These are phyloP conservation scores for Sporothrix luriei DNA, from an alignment of 2,329 filamentous ascomycete genomes.

Conservation along the genomic window DNA sequence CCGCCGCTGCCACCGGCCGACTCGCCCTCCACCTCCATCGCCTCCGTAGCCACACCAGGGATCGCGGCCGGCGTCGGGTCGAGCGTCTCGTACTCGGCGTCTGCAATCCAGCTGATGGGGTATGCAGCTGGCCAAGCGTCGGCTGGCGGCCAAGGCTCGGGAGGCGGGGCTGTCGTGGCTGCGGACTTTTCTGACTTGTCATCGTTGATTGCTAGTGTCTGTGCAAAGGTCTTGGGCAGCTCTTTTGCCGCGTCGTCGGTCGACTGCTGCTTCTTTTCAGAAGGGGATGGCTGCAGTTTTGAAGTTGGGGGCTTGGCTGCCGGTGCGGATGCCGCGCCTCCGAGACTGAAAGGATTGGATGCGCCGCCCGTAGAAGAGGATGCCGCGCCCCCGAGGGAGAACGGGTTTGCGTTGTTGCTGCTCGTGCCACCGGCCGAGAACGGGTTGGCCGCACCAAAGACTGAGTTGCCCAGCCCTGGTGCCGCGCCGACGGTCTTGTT, in stretches of 20 bases:
- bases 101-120: constrained; percentile 74
- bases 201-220: constrained; percentile 74
- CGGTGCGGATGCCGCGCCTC: constrained; percentile 12
- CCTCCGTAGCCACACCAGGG: constrained; percentile 51
- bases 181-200: constrained; percentile 41
- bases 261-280: background rate
- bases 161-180: constrained; percentile 43
- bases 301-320: constrained; percentile 30
- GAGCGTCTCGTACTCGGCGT: constrained; percentile 90
- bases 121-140: constrained; percentile 70
- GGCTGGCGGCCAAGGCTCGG: constrained; percentile 74
- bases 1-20: constrained; percentile 39
- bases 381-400: constrained; percentile 40
- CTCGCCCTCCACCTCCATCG: constrained; percentile 50
- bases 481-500: constrained; percentile 40
- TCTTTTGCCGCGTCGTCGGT: constrained; percentile 38
- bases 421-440: constrained; percentile 42
- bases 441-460: constrained; percentile 66
- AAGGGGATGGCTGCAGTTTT: constrained; percentile 35
- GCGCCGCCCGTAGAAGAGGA: constrained; percentile 27
- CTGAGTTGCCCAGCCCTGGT: constrained; percentile 62
- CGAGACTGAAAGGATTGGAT: constrained; percentile 36
- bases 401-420: constrained; percentile 40
- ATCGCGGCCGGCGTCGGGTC: constrained; percentile 55
- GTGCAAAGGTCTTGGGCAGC: constrained; percentile 67